Evolutionary conservation across 2,329 filamentous ascomycete genomes (phyloP), one percentile per base, ranked within the genome.

Genomic region (Phaeomoniella chlamydospora): DNA sequence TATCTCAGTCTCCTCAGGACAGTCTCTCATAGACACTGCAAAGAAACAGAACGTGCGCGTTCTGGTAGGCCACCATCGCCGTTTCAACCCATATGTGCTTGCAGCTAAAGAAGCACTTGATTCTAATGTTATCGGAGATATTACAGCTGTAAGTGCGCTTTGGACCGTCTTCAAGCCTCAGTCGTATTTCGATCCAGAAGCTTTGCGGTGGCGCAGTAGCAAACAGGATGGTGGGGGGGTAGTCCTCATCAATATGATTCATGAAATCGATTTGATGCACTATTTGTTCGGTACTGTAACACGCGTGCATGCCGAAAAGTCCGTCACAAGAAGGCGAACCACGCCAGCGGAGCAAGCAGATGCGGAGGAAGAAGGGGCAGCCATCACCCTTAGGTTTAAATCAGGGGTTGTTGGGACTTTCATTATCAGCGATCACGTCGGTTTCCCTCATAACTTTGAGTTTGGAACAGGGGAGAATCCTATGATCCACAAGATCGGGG

Each of bases 381-480:
- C 38, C 12, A 30, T 40, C 15, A 41, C 37, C 10, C 26, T 44
- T 11, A 34, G 18, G 16, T 43, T 44, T 29, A 16, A 14, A 10
- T 36, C 11, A 6, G 42, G 41, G 18, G 35, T 37, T 4, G 42
- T 44, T 11, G 42, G 41, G n/a, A 35, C 41, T 3, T 41, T 43
- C 26, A 15, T 43, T 11, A 26, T 41, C n/a, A 26, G 29, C 5
- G 42, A 44, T 18, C 32, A 37, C 32, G 26, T 31, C n/a, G 19
- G 30, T 2, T 43, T 37, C 11, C 38, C 41, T 2, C 31, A 39
- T 16, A 36, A 18, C 11, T 43, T 39, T 29, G 42, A 43, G 18
- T 16, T 35, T 3, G 42, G 41, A 5, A 43, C 42, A 2, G 42
- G 42, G 4, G 42, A 44, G 22, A 44, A 44, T 30, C 42, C 42